Evolutionary conservation across 805 yeast genomes (phyloP), one percentile per base, ranked within the genome.

Genomic region (Lipomyces kockii): DNA sequence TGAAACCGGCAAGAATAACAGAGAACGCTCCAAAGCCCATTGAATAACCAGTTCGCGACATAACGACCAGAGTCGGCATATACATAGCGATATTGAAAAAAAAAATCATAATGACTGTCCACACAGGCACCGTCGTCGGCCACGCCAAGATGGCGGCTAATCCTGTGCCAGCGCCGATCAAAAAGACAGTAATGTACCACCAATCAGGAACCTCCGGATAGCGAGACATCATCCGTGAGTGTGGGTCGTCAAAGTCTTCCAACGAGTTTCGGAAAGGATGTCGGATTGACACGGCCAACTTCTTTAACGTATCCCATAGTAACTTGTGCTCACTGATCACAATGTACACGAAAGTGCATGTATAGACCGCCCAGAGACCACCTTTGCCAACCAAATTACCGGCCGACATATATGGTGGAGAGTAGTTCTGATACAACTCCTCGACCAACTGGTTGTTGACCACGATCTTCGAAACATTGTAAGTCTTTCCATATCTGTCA

Each of bases 341-440:
- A 32, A 63, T 55, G 55, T 66, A 66, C 20, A 55, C 58, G 25
- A 60, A 66, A n/a, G 67, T 37, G 56, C 63, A 58, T 20, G 70
- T 66, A 32, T 55, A 66, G 9, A 66, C 17, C 3, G 61, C 60
- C 62, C 64, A 68, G 4, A 62, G 51, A 17, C 64, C 55, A 1
- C 67, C 66, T 8, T 55, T 62, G 14, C 61, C 63, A 4, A 85
- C 85, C 69, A 85, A 78, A 73, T 82, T 82, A 0, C 86, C 88
- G 3, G 89, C 88, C 49, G 84, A 74, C 74, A 83, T 85, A 73
- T 83, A 86, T 7, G 89, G 88, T 7, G 88, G 88, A 0, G 88
- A 86, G 70, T 84, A 82, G 46, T 78, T 65, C 63, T 79, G 75
- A 74, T 86, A 86, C 71, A 81, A 83, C 2, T 68, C 74, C 58